These are phyloP conservation scores for Tephrocybe sp. DNA, from an alignment of 768 basidiomycete genomes.

Conservation along the genomic window DNA sequence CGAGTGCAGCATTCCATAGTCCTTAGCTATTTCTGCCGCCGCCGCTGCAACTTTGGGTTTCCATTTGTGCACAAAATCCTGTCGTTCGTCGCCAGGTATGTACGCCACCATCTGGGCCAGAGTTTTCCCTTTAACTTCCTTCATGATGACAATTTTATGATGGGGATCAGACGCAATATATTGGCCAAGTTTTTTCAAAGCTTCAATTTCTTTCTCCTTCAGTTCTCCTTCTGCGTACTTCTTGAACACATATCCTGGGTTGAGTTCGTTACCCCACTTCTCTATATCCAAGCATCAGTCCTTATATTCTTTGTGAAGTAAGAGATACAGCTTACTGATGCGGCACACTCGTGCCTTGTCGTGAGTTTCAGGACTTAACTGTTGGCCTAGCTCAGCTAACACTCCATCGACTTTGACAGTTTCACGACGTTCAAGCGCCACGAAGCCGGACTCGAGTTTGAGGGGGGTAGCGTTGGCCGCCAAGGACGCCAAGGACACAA, in stretches of 20 bases:
- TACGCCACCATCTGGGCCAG: background rate
- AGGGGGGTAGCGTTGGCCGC: background rate
- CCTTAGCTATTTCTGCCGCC: background rate
- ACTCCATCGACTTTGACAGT: background rate
- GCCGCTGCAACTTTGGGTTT: background rate
- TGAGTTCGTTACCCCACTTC: background rate
- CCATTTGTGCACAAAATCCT: background rate
- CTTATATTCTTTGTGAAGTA: background rate
- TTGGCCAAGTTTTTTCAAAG: background rate
- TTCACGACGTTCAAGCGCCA: background rate
- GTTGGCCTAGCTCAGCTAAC: background rate
- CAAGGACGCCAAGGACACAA: background rate
- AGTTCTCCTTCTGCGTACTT: background rate
- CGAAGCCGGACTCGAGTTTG: background rate
- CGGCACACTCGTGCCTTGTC: background rate
- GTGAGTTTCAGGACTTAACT: background rate
- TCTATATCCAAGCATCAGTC: background rate
- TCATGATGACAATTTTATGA: background rate
- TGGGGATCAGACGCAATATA: background rate
- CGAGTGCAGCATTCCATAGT: background rate
- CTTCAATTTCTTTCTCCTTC: background rate
- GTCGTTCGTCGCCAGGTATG: background rate
- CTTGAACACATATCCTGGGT: background rate
- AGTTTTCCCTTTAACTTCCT: background rate
- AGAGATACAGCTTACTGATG: background rate